phyloP scores from a whole-genome alignment of 2,329 filamentous ascomycete genomes.

The Didymella lethalis region DNA sequence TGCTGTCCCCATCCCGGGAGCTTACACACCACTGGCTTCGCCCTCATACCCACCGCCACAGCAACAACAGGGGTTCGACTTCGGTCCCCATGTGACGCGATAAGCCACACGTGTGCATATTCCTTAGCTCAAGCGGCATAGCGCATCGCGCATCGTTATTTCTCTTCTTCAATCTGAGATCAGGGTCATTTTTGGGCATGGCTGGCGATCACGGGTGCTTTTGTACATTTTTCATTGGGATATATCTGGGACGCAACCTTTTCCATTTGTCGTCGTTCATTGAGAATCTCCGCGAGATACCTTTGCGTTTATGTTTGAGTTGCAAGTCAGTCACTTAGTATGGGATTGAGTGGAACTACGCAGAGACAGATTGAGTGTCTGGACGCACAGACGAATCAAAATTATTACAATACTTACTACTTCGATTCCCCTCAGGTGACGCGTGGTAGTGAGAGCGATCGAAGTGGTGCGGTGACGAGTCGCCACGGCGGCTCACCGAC shows the following conservation, averaged over 20 bases:
- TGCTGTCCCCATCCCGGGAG: slow-evolving; percentile 85
- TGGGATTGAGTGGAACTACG: slow-evolving; percentile 4
- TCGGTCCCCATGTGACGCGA: slow-evolving; percentile 44
- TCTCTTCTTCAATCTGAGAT: slow-evolving; percentile 31
- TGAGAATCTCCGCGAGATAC: slow-evolving; percentile 23
- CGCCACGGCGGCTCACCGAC: slow-evolving; percentile 1
- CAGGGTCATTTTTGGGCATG: slow-evolving; percentile 26
- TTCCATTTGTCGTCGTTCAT: slow-evolving; percentile 18
- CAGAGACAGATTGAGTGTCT: slow-evolving; percentile 7
- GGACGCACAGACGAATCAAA: slow-evolving; percentile 6
- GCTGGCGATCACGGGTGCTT: slow-evolving; percentile 33
- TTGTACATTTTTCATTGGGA: slow-evolving; percentile 37
- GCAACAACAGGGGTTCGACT: slow-evolving; percentile 47
- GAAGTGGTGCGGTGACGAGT: background rate
- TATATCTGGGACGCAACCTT: slow-evolving; percentile 10
- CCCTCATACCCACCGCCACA: slow-evolving; percentile 52
- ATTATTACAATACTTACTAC: background rate
- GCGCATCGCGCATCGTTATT: slow-evolving; percentile 19
- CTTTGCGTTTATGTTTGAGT: slow-evolving; percentile 15
- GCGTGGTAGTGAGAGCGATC: background rate
- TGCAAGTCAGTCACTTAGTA: slow-evolving; percentile 17
- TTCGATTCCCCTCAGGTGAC: background rate
- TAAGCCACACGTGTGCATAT: slow-evolving; percentile 26
- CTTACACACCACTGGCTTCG: slow-evolving; percentile 67
- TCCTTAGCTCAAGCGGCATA: slow-evolving; percentile 26